Evolutionary conservation across 108 stramenopile genomes (phyloP), one percentile per base, ranked within the genome.

Genomic region (Discostella pseudostelligera): DNA sequence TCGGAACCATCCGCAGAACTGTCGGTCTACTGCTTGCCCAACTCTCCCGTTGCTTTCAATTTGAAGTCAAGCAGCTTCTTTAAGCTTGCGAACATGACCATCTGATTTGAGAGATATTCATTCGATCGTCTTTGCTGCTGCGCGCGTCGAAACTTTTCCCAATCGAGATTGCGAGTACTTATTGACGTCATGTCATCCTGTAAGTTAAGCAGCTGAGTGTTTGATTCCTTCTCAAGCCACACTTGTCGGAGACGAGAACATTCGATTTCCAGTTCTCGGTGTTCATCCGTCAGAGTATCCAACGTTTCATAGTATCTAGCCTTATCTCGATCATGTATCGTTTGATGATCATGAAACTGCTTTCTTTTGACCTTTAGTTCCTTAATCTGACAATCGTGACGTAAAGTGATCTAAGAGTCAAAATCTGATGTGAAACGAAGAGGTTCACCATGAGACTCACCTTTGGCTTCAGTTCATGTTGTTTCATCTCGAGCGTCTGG

Each of bases 401-500:
- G 22, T 29, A 64, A 63, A 17, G 13, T 43, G 11, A 53, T 21
- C 13, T 37, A 14, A 46, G n/a, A 35, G 17, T 32, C 40, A 20
- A 45, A 28, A 55, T 12, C 12, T 22, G 16, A 17, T 4, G 6
- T 54, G 26, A 16, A 44, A 65, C n/a, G n/a, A 44, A 39, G 1
- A 46, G 11, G 11, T 14, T 36, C 32, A 32, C 3, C 8, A 51
- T 8, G 16, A 21, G 19, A 19, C 61, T 36, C 45, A 74, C 72
- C 72, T 69, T 84, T 29, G 86, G 89, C 39, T 80, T 68, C 37
- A 90, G 61, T 39, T 78, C 69, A 17, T 56, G 51, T 62, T 84
- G 79, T 68, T 69, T 79, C 39, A 48, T 72, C 29, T 87, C 87
- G 16, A 94, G 63, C 32, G 81, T 74, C 12, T 39, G n/a, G 19